These are phyloP conservation scores for Aspergillus bertholletiae DNA, from an alignment of 495 filamentous ascomycete genomes.

Conservation along the genomic window DNA sequence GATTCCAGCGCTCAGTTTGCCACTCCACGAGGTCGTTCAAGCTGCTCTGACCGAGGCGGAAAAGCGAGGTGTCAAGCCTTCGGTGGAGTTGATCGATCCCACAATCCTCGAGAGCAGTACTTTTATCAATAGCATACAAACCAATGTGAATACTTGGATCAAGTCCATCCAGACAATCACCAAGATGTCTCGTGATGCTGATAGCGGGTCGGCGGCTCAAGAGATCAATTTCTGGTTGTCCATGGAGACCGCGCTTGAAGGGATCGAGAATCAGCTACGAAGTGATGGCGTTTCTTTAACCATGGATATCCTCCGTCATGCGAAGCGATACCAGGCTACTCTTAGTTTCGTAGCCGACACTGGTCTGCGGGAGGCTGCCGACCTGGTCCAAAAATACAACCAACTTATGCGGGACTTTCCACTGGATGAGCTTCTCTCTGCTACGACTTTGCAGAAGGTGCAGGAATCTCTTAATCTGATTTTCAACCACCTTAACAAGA, in stretches of 20 bases:
- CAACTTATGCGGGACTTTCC: constrained; percentile 98
- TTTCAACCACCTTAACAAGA: constrained; percentile 93
- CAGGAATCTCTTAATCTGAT: constrained; percentile 83
- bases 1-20: constrained; percentile 83
- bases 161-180: constrained; percentile 98
- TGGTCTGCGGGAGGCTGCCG: constrained; percentile 88
- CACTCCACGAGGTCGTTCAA: constrained; percentile 84
- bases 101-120: constrained; percentile 74
- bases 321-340: constrained; percentile 94
- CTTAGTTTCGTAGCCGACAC: constrained; percentile 95
- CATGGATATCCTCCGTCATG: constrained; percentile 87
- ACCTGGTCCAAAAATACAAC: constrained; percentile 97
- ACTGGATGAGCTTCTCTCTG: constrained; percentile 87
- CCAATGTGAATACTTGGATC: constrained; percentile 93
- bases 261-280: constrained; percentile 80
- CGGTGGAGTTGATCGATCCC: constrained; percentile 71
- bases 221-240: constrained; percentile 99
- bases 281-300: constrained; percentile 89
- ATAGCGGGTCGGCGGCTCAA: constrained; percentile 85
- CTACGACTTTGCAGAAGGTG: constrained; percentile 85
- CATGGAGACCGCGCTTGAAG: constrained; percentile 87
- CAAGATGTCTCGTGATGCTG: constrained; percentile 83
- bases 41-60: constrained; percentile 73
- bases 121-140: constrained; percentile 91
- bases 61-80: constrained; percentile 58